Conservation (phyloP, 306 rosid genomes). For the Vicia faba region DNA sequence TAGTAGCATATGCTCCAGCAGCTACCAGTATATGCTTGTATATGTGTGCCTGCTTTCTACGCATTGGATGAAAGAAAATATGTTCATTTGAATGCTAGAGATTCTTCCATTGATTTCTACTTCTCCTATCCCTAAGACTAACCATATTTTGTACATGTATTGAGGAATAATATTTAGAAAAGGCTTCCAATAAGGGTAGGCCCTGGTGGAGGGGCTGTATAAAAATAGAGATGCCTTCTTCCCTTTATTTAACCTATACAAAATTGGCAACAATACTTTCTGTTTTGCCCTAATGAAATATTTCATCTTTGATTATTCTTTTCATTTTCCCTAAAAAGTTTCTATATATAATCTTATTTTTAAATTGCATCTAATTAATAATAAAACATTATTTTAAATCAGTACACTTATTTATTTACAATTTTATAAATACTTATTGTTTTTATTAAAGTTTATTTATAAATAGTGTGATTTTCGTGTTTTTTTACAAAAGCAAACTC, state of each 20-base stretch:
- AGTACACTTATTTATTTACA: too few species aligned
- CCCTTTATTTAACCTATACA: conserved; percentile 7
- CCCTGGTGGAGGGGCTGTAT: conserved; percentile 1
- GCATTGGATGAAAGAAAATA: conserved; percentile 27
- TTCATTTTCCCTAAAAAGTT: not conserved
- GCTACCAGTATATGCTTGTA: conserved; percentile 46
- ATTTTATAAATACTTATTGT: too few species aligned
- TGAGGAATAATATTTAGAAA: not conserved
- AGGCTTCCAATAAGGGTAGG: conserved; percentile 4
- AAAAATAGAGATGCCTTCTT: conserved; percentile 42
- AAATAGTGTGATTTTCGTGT: too few species aligned
- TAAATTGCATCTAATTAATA: too few species aligned
- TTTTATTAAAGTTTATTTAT: too few species aligned
- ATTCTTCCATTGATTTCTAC: conserved; percentile 25
- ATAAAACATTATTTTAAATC: too few species aligned
- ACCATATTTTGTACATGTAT: conserved; percentile 16
- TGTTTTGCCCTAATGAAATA: conserved; percentile 40
- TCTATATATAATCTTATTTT: not conserved
- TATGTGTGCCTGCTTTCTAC: conserved; percentile 43
- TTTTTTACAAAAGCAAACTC: too few species aligned
- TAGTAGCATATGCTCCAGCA: conserved; percentile 48
- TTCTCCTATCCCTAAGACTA: not conserved
- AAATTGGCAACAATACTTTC: conserved; percentile 13
- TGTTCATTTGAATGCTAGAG: conserved; percentile 25
- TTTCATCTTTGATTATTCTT: conserved; percentile 8